A percentile compares a stretch with the other conserved stretches of the same genome.
These are phyloP conservation scores for Chrysanthemum lavandulifolium DNA, from an alignment of 129 eudicot species.

Conservation along the genomic window DNA sequence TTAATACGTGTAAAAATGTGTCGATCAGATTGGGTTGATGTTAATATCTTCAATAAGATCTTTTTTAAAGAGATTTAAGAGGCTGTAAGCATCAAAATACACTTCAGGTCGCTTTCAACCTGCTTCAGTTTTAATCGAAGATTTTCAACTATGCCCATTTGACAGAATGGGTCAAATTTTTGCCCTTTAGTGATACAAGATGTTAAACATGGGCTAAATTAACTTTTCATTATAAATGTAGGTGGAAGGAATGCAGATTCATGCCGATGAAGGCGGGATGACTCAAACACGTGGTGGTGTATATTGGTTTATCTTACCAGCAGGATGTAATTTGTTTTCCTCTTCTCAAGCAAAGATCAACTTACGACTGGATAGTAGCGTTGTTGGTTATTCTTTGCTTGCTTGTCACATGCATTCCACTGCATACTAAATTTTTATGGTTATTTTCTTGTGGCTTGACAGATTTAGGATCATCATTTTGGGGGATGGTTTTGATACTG, in stretches of 20 bases:
- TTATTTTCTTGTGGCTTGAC: slow-evolving; percentile 17
- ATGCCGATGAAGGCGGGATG: slow-evolving; percentile 65
- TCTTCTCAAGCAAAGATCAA: background rate
- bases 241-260: slow-evolving; percentile 66
- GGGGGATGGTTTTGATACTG: slow-evolving; percentile 94
- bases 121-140: too few species aligned
- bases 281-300: slow-evolving; percentile 62
- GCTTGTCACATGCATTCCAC: background rate
- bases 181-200: background rate
- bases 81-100: too few species aligned
- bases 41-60: background rate
- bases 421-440: background rate
- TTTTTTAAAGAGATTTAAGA: background rate
- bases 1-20: background rate
- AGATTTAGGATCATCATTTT: slow-evolving; percentile 96
- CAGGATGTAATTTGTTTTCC: slow-evolving; percentile 47
- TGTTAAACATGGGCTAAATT: slow-evolving; percentile 3
- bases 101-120: too few species aligned
- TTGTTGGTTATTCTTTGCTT: background rate
- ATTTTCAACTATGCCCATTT: too few species aligned
- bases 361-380: background rate
- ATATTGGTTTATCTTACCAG: slow-evolving; percentile 64
- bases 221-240: slow-evolving; percentile 23
- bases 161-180: too few species aligned
- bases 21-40: too few species aligned